Base-by-base conservation (phyloP, 2,329 filamentous ascomycete genomes). In the Cytospora piceicola region DNA sequence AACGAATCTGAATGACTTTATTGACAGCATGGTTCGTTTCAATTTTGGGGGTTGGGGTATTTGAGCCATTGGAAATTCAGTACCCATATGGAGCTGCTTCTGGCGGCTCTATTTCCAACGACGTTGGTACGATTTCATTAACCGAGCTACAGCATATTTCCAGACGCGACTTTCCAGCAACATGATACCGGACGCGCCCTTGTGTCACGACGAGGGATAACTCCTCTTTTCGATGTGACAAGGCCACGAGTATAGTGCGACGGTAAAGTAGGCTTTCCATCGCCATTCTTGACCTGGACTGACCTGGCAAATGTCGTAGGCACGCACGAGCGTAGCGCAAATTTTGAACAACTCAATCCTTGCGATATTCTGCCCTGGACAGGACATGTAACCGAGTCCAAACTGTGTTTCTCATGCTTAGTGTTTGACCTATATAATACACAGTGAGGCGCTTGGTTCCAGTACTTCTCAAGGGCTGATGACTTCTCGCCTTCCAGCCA, bases 401-500 rank as follows among this genome's bases (percentile, higher is more conserved):
- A 52, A 70, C 65, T 57, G 9, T 11, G 53, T 49, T 49, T 4
- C 42, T 24, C 46, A 24, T 11, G n/a, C 3, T 24, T 22, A 56
- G 11, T 5, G 11, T n/a, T 17, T 63, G 8, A 51, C 34, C 55
- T n/a, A 1, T 12, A 36, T 36, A 36, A 15, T 8, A 49, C 11
- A 72, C 68, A 15, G 67, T 68, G 15, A 69, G 67, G 49, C 61
- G 69, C 22, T 58, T 70, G 54, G n/a, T 24, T 12, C 9, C 14
- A 64, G 30, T n/a, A 52, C 51, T 70, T 71, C 30, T 72, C 65
- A 46, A 69, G 56, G 29, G 59, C 22, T 15, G 56, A 58, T 22
- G 66, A 68, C 27, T 64, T 61, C 24, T 67, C 59, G 1, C 52
- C 54, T 11, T 32, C 49, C 17, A 74, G 60, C 71, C 72, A 74